These are phyloP conservation scores for Lachnum nothofagi DNA, from an alignment of 2,329 filamentous ascomycete species.

Conservation along the genomic window DNA sequence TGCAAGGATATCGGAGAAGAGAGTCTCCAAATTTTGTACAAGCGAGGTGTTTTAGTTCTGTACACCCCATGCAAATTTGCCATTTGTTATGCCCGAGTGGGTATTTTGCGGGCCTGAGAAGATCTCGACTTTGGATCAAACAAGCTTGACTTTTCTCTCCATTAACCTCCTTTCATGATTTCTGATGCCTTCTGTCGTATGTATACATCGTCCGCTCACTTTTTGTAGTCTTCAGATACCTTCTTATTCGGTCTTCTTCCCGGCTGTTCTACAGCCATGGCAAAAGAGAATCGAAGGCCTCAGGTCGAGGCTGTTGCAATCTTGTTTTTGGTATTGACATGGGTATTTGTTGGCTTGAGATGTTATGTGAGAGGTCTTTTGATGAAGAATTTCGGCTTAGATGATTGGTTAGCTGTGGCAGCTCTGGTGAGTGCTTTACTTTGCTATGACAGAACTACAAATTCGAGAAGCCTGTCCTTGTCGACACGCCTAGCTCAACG, in stretches of 20 bases:
- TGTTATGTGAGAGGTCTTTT: slow-evolving; percentile 42
- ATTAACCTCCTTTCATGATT: no score
- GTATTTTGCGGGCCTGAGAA: no score
- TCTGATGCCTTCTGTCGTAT: no score
- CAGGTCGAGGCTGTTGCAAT: slow-evolving; percentile 18
- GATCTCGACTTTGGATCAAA: no score
- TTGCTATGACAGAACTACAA: neutral
- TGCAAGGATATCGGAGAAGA: no score
- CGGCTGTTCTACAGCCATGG: neutral
- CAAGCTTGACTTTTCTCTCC: no score
- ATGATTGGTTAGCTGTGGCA: slow-evolving; percentile 45
- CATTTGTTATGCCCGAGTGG: no score
- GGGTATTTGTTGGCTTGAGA: slow-evolving; percentile 38
- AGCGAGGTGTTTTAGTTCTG: no score
- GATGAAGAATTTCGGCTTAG: slow-evolving; percentile 39
- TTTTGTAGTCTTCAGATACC: neutral
- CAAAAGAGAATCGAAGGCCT: slow-evolving; percentile 16
- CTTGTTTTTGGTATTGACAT: slow-evolving; percentile 35
- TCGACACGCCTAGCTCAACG: no score
- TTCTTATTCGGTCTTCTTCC: neutral
- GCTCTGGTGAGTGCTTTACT: slow-evolving; percentile 37
- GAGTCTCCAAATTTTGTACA: no score
- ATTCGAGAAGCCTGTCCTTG: no score
- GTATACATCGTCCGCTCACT: neutral
- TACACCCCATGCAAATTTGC: no score